phyloP scores from a whole-genome alignment of 2,329 filamentous ascomycete genomes.

The Daldinia sp. region DNA sequence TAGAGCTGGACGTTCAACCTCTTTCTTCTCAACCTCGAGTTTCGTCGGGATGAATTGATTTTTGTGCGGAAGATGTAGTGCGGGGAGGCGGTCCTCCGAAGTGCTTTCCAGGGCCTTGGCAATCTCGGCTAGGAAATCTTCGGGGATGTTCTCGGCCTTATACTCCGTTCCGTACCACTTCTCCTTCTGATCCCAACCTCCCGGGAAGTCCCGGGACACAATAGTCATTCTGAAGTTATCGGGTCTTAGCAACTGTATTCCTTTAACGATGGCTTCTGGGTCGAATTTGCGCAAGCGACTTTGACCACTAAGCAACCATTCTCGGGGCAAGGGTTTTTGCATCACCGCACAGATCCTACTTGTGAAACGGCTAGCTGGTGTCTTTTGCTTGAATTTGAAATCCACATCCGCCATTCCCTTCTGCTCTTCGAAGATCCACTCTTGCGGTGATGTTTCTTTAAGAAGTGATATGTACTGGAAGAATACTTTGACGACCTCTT shows the following conservation, averaged over 20 bases:
- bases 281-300: conserved; percentile 83
- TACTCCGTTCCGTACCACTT: conserved; percentile 99
- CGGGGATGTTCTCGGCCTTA: conserved; percentile 79
- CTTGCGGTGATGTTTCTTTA: conserved; percentile 78
- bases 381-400: conserved; percentile 95
- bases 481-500: conserved; percentile 81
- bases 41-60: conserved; percentile 97
- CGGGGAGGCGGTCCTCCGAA: conserved; percentile 66
- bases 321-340: conserved; percentile 87
- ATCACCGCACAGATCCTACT: conserved; percentile 86
- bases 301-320: conserved; percentile 85
- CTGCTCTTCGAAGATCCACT: conserved; percentile 95
- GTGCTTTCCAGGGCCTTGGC: conserved; percentile 67
- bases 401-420: conserved; percentile 90
- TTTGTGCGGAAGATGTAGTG: conserved; percentile 86
- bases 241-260: conserved; percentile 76
- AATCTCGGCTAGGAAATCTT: conserved; percentile 77
- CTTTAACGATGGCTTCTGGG: conserved; percentile 75
- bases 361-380: conserved; percentile 86
- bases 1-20: conserved; percentile 76
- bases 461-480: conserved; percentile 94
- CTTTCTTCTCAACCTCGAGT: conserved; percentile 93
- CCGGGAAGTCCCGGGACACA: conserved; percentile 83
- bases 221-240: conserved; percentile 91
- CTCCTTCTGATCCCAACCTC: conserved; percentile 86